Evolutionary conservation across 805 yeast species (phyloP).

Genomic region (Wickerhamiella lipophila): DNA sequence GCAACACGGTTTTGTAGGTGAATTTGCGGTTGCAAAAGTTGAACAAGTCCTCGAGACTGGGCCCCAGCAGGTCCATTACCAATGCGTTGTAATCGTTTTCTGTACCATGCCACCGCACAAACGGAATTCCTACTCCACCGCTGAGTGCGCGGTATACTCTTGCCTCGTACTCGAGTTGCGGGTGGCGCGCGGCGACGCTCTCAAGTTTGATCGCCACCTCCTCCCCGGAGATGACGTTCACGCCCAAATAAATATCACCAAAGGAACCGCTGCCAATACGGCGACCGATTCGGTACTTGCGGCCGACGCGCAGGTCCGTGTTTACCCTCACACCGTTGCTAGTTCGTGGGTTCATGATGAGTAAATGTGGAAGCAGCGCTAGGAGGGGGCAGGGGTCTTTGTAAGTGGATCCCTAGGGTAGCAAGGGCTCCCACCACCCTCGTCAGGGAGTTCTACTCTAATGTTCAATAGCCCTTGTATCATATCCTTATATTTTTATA

Average conservation of each 20-base stretch:
- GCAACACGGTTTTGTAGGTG: slow-evolving; percentile 81
- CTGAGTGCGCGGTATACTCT: slow-evolving; percentile 86
- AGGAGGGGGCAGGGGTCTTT: no score
- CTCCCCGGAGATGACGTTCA: slow-evolving; percentile 89
- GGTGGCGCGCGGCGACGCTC: slow-evolving; percentile 81
- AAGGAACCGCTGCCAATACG: slow-evolving; percentile 95
- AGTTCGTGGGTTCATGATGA: slow-evolving; percentile 12
- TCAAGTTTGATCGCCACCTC: slow-evolving; percentile 96
- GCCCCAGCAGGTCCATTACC: slow-evolving; percentile 93
- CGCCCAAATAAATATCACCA: slow-evolving; percentile 86
- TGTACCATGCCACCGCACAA: slow-evolving; percentile 92
- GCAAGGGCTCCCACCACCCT: neutral
- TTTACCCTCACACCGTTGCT: slow-evolving; percentile 14
- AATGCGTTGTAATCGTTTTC: slow-evolving; percentile 94
- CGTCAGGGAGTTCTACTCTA: no score
- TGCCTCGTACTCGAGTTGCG: slow-evolving; percentile 94
- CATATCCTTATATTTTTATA: no score
- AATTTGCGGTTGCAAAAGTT: slow-evolving; percentile 92
- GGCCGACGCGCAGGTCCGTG: slow-evolving; percentile 71
- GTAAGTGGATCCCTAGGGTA: neutral
- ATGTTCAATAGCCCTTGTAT: no score
- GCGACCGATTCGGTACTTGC: slow-evolving; percentile 85
- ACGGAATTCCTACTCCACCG: slow-evolving; percentile 96
- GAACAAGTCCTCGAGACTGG: slow-evolving; percentile 87
- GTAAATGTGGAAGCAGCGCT: slow-evolving; percentile 1